Evolutionary conservation across 164 flowering plant species (phyloP).

Genomic region (Berberis thunbergii): DNA sequence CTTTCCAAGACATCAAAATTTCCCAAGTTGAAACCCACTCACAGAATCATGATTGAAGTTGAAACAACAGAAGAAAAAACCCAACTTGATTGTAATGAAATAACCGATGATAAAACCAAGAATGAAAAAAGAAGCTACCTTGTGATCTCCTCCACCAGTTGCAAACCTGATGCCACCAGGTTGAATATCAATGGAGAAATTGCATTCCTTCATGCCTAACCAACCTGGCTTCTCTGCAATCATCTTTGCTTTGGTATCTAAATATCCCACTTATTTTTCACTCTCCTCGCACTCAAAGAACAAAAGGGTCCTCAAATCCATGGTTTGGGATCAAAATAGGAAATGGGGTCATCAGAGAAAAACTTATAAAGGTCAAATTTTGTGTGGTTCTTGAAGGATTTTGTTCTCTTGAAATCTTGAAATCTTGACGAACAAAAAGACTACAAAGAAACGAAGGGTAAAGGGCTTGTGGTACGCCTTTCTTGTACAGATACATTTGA

Average conservation of each 20-base stretch:
- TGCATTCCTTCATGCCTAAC: conserved; percentile 16
- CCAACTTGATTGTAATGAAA: conserved; percentile 2
- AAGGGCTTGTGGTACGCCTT: too few relatives aligned
- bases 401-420: background rate
- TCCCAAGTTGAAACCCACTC: too few relatives aligned
- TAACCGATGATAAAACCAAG: conserved; percentile 5
- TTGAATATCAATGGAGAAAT: conserved; percentile 16
- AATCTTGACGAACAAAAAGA: background rate
- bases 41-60: too few relatives aligned
- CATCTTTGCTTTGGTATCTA: background rate
- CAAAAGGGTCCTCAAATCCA: too few relatives aligned
- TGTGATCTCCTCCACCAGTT: conserved; percentile 98
- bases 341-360: too few relatives aligned
- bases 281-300: too few relatives aligned
- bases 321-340: too few relatives aligned
- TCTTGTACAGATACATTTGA: too few relatives aligned
- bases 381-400: too few relatives aligned
- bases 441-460: background rate
- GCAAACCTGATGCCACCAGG: conserved; percentile 93
- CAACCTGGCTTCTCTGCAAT: conserved; percentile 15
- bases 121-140: conserved; percentile 35
- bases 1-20: too few relatives aligned
- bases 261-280: too few relatives aligned
- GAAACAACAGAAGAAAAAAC: background rate
- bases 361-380: too few relatives aligned